phyloP scores from a whole-genome alignment of 495 filamentous ascomycete species.

The Chaetomidium leptoderma region DNA sequence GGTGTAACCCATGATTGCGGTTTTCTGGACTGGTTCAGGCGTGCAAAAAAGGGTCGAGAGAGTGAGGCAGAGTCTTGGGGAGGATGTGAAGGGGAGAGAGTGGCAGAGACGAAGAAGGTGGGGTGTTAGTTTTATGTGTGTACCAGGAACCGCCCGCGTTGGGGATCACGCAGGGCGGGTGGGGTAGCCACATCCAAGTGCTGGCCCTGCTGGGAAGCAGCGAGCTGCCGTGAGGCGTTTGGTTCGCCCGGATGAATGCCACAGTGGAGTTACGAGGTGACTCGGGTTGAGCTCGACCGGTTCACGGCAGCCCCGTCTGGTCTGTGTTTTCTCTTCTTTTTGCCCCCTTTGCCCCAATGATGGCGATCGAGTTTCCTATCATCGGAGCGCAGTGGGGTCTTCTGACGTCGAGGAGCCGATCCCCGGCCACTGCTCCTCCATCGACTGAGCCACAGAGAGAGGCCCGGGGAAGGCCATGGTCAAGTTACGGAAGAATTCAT shows the following conservation, averaged over 20 bases:
- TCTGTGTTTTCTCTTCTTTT: conserved; percentile 18
- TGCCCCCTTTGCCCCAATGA: conserved; percentile 13
- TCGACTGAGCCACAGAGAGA: not conserved
- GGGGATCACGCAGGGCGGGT: conserved; percentile 20
- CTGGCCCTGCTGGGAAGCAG: conserved; percentile 3
- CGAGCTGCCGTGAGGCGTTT: conserved; percentile 20
- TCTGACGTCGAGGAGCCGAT: conserved; percentile 18
- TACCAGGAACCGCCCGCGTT: conserved; percentile 12
- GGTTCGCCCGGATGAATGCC: conserved; percentile 36
- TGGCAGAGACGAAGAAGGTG: conserved; percentile 32
- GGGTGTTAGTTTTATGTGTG: conserved; percentile 33
- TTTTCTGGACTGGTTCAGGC: conserved; percentile 25
- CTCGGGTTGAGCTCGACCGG: conserved; percentile 17
- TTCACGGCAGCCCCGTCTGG: conserved; percentile 10
- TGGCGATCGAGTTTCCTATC: not conserved
- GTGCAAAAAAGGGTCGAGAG: conserved; percentile 20
- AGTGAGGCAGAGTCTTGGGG: conserved; percentile 7
- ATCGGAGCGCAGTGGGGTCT: conserved; percentile 7
- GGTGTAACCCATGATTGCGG: conserved; percentile 78
- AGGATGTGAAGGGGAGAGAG: conserved; percentile 27
- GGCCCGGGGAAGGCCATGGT: too few species aligned
- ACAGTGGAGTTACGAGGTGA: conserved; percentile 23
- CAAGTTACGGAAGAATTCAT: not conserved
- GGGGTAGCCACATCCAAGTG: conserved; percentile 15
- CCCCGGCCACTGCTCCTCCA: conserved; percentile 1